Evolutionary conservation across 148 eudicot species (phyloP), one percentile per base, ranked within the genome.

Genomic region (Chenopodium formosanum): DNA sequence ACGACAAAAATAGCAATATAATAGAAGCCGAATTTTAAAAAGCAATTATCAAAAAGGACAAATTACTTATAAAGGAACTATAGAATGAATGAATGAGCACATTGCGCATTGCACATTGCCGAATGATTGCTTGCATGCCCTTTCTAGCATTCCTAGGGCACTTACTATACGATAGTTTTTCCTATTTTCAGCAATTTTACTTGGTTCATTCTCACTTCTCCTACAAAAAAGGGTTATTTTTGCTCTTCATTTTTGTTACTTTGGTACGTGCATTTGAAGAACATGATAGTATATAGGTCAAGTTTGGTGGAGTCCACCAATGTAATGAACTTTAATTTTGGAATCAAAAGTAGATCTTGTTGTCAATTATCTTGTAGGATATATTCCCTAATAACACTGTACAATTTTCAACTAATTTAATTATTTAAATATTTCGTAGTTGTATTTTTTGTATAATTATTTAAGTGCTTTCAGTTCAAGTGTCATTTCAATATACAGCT

Each of bases 271-370:
- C 9, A 69, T 69, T 32, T 69, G 7, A 14, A 44, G 29, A 22
- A 44, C 14, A 44, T 7, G 75, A 44, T 52, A 5, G 44, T 27
- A 19, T 69, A 27, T 29, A 10, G 72, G 46, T 32, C 23, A 69
- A 69, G 44, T 13, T 69, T 71, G 74, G 74, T 71, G 74, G 74
- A 44, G 13, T 22, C 75, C 53, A 71, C 75, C 75, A 44, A 20
- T 44, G 52, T 40, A 19, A 70, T 5, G 4, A 9, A 16, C 60
- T 16, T 56, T 71, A 19, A n/a, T 1, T 71, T 44, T 16, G 14
- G 46, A 20, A 71, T 40, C 53, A 40, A 22, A 71, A 71, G 75
- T 40, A 40, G 27, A 37, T 37, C 29, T 44, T 22, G 52, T 19
- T 44, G 75, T 71, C 29, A 40, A 71, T 71, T 14, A 22, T 44